Evolutionary conservation across 257 asterid species (phyloP).

Genomic region (Coffea eugenioides): DNA sequence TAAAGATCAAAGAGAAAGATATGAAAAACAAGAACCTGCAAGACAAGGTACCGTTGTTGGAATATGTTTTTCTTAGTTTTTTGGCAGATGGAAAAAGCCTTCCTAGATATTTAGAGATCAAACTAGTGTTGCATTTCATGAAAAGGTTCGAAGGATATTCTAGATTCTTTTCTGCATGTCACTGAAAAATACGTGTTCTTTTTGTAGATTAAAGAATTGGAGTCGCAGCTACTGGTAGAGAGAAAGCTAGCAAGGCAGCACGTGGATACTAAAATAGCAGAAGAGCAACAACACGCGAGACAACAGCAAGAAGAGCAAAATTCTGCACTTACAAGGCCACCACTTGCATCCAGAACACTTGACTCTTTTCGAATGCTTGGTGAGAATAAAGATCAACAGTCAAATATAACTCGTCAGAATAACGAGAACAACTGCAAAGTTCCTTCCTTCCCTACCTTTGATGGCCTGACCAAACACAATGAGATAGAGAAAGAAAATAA

Average conservation of each 20-base stretch:
- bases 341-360: constrained; percentile 51
- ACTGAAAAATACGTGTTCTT: neutral
- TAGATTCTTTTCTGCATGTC: neutral
- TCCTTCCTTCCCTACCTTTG: constrained; percentile 36
- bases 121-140: neutral
- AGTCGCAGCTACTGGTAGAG: constrained; percentile 83
- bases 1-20: constrained; percentile 77
- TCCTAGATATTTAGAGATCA: neutral
- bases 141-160: neutral
- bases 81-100: neutral
- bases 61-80: neutral
- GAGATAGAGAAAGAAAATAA: constrained; percentile 68
- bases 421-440: constrained; percentile 46
- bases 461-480: constrained; percentile 28
- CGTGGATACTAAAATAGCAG: constrained; percentile 72
- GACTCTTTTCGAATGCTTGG: constrained; percentile 24
- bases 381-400: constrained; percentile 37
- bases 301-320: constrained; percentile 56
- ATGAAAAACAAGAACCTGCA: constrained; percentile 69
- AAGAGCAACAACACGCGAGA: constrained; percentile 41
- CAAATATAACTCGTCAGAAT: constrained; percentile 27
- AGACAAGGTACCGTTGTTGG: constrained; percentile 68
- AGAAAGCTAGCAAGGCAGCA: constrained; percentile 90
- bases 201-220: constrained; percentile 87
- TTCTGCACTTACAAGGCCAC: constrained; percentile 43